Evolutionary conservation across 1,139 yeast genomes (phyloP).

Genomic region (Lodderomyces orthopsilosis): DNA sequence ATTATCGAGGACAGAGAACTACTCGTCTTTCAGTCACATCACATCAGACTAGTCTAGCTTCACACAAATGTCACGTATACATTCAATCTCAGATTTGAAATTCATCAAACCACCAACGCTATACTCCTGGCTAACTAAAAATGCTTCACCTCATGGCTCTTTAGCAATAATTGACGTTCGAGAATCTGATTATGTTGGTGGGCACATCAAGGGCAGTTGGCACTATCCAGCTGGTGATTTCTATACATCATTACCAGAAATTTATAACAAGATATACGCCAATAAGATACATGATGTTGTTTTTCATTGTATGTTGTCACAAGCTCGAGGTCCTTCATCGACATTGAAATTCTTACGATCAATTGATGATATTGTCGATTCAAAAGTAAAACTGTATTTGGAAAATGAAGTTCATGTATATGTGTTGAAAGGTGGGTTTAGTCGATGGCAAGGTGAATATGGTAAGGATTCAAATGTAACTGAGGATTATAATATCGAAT

Average conservation of each 20-base stretch:
- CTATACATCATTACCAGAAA: slow-evolving; percentile 36
- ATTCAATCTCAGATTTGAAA: slow-evolving; percentile 31
- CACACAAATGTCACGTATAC: slow-evolving; percentile 16
- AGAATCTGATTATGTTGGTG: slow-evolving; percentile 68
- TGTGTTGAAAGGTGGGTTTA: slow-evolving; percentile 82
- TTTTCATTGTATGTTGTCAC: slow-evolving; percentile 88
- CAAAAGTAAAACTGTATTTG: slow-evolving; percentile 22
- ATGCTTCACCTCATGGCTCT: slow-evolving; percentile 28
- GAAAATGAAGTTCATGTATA: slow-evolving; percentile 50
- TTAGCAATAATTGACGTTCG: slow-evolving; percentile 83
- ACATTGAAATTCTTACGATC: slow-evolving; percentile 66
- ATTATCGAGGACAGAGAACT: too few species aligned
- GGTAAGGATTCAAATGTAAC: slow-evolving; percentile 69
- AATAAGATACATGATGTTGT: slow-evolving; percentile 53
- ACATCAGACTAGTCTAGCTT: background rate
- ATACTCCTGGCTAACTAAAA: slow-evolving; percentile 42
- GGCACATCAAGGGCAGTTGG: slow-evolving; percentile 64
- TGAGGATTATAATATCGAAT: slow-evolving; percentile 56
- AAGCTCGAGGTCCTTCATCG: slow-evolving; percentile 86
- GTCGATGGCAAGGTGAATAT: slow-evolving; percentile 72
- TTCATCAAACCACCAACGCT: slow-evolving; percentile 46
- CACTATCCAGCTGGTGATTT: slow-evolving; percentile 62
- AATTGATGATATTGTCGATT: slow-evolving; percentile 37
- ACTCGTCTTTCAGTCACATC: too few species aligned
- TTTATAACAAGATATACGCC: slow-evolving; percentile 34